Conservation (phyloP, 306 rosid genomes). For the Glycine tomentella region DNA sequence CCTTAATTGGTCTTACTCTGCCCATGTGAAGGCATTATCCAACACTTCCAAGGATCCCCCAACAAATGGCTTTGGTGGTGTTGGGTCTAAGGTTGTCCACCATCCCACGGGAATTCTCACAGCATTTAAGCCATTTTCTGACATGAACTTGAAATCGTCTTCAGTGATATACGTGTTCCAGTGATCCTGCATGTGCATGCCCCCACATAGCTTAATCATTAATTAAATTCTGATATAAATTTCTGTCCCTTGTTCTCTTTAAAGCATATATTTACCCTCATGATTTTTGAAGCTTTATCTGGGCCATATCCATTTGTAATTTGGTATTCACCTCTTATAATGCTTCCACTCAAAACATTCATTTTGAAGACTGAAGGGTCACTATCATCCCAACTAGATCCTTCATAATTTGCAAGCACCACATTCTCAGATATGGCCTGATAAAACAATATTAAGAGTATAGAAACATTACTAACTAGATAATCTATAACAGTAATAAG, state of each 20-base stretch:
- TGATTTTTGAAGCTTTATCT: conserved; percentile 59
- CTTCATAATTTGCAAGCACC: conserved; percentile 59
- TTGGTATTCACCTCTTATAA: conserved; percentile 69
- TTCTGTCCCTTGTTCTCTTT: neutral
- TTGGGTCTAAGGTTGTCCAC: conserved; percentile 79
- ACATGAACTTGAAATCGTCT: conserved; percentile 74
- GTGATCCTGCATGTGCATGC: conserved; percentile 57
- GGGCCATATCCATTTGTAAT: conserved; percentile 80
- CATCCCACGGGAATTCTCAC: conserved; percentile 83
- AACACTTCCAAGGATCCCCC: conserved; percentile 67
- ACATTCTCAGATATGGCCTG: conserved; percentile 57
- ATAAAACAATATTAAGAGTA: neutral
- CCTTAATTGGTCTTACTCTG: conserved; percentile 56
- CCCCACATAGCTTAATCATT: neutral
- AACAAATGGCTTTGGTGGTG: conserved; percentile 75
- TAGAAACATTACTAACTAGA: neutral
- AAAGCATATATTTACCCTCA: conserved; percentile 51
- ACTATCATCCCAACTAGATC: conserved; percentile 63
- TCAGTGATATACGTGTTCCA: conserved; percentile 67
- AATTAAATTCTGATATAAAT: conserved; percentile 21
- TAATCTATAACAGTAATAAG: neutral
- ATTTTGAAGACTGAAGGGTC: conserved; percentile 72
- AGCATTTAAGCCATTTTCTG: conserved; percentile 62
- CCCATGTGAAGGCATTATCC: conserved; percentile 81
- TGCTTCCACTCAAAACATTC: conserved; percentile 46